Conservation (phyloP, 306 rosid species). For the Biancaea sappan region DNA sequence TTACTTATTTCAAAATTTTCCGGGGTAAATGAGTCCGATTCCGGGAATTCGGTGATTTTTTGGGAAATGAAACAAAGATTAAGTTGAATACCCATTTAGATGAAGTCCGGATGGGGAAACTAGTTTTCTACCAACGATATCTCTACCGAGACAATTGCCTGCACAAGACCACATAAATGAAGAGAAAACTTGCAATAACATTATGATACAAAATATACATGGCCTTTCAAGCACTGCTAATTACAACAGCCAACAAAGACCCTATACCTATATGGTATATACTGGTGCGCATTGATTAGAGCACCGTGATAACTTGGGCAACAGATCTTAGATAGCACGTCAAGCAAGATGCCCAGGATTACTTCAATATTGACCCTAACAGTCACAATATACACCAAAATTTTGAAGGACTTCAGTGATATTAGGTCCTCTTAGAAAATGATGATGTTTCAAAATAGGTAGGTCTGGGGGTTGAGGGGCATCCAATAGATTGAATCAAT, state of each 20-base stretch:
- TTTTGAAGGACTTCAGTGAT: slow-evolving; percentile 28
- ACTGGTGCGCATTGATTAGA: slow-evolving; percentile 29
- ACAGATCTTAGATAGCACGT: slow-evolving; percentile 16
- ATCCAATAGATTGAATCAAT: slow-evolving; percentile 65
- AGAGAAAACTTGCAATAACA: slow-evolving; percentile 14
- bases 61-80: no score
- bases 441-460: slow-evolving; percentile 68
- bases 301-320: slow-evolving; percentile 27
- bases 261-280: no score
- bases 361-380: slow-evolving; percentile 32
- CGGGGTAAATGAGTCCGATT: no score
- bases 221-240: slow-evolving; percentile 24
- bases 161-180: background rate
- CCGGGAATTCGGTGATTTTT: no score
- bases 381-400: slow-evolving; percentile 56
- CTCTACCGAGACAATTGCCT: no score
- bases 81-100: no score
- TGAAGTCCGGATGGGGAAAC: no score
- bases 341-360: slow-evolving; percentile 26
- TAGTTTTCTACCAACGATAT: no score
- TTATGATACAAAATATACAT: slow-evolving; percentile 19
- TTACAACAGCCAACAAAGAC: slow-evolving; percentile 14
- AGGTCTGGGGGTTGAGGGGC: slow-evolving; percentile 83
- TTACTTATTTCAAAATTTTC: no score
- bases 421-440: slow-evolving; percentile 44